A percentile compares a stretch with the other conserved stretches of the same genome.
Evolutionary conservation across 1,139 yeast genomes (phyloP).

Genomic region (Kurtzmaniella quercitrusa): DNA sequence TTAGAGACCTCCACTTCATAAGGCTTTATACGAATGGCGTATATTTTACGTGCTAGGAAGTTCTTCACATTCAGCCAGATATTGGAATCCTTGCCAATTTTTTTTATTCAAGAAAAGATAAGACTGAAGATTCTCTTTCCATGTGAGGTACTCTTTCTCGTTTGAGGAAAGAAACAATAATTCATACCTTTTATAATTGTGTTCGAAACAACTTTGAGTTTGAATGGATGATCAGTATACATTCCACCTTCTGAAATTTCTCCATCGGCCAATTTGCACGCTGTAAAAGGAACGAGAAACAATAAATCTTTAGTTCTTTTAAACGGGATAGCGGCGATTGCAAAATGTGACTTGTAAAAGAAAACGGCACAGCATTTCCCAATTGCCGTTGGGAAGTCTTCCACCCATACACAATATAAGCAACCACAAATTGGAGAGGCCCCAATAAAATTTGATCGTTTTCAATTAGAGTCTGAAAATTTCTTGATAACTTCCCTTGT

Average conservation of each 20-base stretch:
- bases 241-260: constrained; percentile 34
- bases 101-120: constrained; percentile 39
- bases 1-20: constrained; percentile 6
- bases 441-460: constrained; percentile 33
- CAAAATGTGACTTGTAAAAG: constrained; percentile 51
- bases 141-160: constrained; percentile 30
- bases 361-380: constrained; percentile 32
- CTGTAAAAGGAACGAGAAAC: constrained; percentile 48
- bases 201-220: constrained; percentile 48
- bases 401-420: constrained; percentile 36
- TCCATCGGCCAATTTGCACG: constrained; percentile 22
- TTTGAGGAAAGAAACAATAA: constrained; percentile 35
- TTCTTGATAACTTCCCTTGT: not conserved
- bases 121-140: constrained; percentile 36
- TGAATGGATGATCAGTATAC: constrained; percentile 23
- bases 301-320: constrained; percentile 24
- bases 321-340: constrained; percentile 16
- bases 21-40: constrained; percentile 2
- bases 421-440: constrained; percentile 37
- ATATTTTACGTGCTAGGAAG: not conserved
- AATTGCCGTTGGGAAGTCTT: constrained; percentile 13
- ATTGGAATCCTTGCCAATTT: constrained; percentile 31
- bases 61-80: constrained; percentile 5
- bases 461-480: constrained; percentile 7
- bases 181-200: constrained; percentile 39